Evolutionary conservation across 179 eudicot genomes (phyloP), one percentile per base, ranked within the genome.

Genomic region (Heliamphora pulchella): DNA sequence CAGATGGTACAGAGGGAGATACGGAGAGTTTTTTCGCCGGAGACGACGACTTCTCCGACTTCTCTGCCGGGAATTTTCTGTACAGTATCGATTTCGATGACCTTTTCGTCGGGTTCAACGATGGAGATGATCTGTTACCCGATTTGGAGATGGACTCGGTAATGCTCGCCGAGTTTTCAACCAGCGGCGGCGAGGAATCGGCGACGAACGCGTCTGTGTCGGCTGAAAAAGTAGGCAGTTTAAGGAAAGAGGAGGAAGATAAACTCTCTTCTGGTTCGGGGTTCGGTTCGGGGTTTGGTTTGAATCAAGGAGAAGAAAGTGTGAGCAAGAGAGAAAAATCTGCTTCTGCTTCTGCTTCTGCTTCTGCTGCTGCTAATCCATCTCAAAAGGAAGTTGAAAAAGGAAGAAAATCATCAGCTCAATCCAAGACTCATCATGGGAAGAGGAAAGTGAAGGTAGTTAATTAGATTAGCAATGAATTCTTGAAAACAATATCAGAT

Each of bases 141-240:
- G 91, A 91, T 87, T 83, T 95, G 88, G 98, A 95, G 79, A 91
- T 93, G 93, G 97, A 91, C 84, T 85, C 98, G n/a, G 97, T 93
- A 22, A 88, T 95, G 43, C 84, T 95, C 48, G 91, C 89, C 0
- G 97, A 93, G 18, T 94, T 94, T 76, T 91, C 97, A 4, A 71
- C 87, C 63, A 86, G 91, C 63, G 89, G 87, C 2, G 88, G 89
- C 13, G 94, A 92, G 61, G 93, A 89, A 5, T 86, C 88, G 4
- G 80, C 78, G 75, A 67, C 63, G 70, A 83, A 85, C 71, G 75
- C 80, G 57, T 82, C 88, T 3, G 59, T 74, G 20, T 76, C 74
- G 17, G 13, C 22, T 51, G 83, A 83, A 54, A 80, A 64, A 47
- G 50, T 67, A 0, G 80, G 80, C 14, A 66, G 44, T 22, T 79